Evolutionary conservation across 208 protist species (phyloP).

Genomic region (Phytomonas francai): DNA sequence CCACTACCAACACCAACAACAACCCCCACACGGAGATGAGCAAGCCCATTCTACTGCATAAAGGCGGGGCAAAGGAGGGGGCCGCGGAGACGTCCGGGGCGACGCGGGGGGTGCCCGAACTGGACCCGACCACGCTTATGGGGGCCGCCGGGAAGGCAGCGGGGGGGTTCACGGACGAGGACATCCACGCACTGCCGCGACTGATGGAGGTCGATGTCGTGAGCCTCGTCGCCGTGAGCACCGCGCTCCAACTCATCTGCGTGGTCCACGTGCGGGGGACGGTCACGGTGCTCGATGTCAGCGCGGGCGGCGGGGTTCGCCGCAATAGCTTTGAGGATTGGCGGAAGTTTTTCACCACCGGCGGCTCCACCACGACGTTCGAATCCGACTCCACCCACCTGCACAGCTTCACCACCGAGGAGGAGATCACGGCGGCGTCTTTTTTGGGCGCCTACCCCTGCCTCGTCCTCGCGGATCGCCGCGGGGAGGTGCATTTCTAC

Average conservation of each 20-base stretch:
- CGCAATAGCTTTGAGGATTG: neutral
- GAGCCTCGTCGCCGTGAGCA: conserved; percentile 52
- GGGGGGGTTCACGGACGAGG: no score
- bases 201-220: conserved; percentile 65
- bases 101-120: no score
- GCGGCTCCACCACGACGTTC: neutral
- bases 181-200: no score
- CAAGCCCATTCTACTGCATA: no score
- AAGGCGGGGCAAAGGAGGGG: no score
- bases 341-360: neutral
- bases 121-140: no score
- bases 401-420: conserved; percentile 43
- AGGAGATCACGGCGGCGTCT: conserved; percentile 46
- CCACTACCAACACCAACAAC: no score
- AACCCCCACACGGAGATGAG: no score
- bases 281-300: conserved; percentile 53
- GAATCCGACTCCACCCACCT: no score
- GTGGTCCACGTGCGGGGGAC: conserved; percentile 65
- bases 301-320: conserved; percentile 5
- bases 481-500: conserved; percentile 45
- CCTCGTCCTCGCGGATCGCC: conserved; percentile 54
- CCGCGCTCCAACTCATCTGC: conserved; percentile 45
- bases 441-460: conserved; percentile 75
- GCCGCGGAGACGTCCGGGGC: no score
- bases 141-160: no score